These are phyloP conservation scores for Eucalyptus tenuipes DNA, from an alignment of 345 rosid genomes.

Conservation along the genomic window DNA sequence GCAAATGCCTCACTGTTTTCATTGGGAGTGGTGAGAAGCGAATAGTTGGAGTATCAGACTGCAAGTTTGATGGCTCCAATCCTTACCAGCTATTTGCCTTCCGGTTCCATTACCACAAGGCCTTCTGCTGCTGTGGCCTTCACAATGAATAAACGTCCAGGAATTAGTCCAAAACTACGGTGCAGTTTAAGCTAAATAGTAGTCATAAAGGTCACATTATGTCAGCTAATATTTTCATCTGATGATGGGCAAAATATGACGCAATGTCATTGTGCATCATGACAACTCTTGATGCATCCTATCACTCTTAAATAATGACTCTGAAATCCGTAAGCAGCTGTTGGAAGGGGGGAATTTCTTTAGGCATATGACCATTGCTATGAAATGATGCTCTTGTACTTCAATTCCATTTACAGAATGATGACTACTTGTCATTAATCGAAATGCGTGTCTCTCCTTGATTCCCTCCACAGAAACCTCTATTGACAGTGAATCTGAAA, in stretches of 20 bases:
- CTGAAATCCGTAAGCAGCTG: not conserved
- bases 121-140: conserved; percentile 40
- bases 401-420: not conserved
- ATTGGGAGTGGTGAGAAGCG: conserved; percentile 3
- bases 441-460: not conserved
- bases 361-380: not conserved
- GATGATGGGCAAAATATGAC: not conserved
- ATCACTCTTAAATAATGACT: not conserved
- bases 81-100: conserved; percentile 33
- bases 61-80: conserved; percentile 44
- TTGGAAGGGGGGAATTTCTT: not conserved
- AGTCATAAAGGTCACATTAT: not conserved
- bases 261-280: not conserved
- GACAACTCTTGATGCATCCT: not conserved
- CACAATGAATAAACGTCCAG: conserved; percentile 10
- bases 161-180: not conserved
- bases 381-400: not conserved
- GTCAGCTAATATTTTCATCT: not conserved
- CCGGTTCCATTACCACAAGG: conserved; percentile 36
- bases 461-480: not conserved
- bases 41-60: conserved; percentile 21
- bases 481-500: not conserved
- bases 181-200: not conserved
- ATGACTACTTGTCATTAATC: not conserved
- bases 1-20: conserved; percentile 37